These are phyloP conservation scores for Zhuliangozyma parablackwelliae DNA, from an alignment of 1,139 yeast genomes.

Conservation along the genomic window DNA sequence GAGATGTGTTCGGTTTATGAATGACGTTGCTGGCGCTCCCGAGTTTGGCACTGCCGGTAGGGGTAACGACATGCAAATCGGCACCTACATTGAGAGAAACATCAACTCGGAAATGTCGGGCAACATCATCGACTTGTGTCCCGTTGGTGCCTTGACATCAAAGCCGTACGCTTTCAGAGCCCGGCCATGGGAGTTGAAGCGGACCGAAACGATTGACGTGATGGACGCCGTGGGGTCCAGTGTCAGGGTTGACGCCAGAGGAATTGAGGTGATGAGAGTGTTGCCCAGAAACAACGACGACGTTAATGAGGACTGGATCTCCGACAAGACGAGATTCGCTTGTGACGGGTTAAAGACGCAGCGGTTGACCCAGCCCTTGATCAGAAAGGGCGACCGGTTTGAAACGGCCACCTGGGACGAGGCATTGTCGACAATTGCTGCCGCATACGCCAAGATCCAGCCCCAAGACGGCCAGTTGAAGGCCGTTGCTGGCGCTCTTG, in stretches of 20 bases:
- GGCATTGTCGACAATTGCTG: slow-evolving; percentile 68
- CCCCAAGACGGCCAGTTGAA: slow-evolving; percentile 72
- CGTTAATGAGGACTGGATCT: slow-evolving; percentile 88
- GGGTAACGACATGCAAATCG: slow-evolving; percentile 90
- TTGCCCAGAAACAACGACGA: slow-evolving; percentile 85
- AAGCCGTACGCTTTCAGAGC: slow-evolving; percentile 90
- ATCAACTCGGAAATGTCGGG: slow-evolving; percentile 85
- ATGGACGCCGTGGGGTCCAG: slow-evolving; percentile 82
- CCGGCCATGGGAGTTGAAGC: slow-evolving; percentile 91
- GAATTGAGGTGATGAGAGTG: slow-evolving; percentile 84
- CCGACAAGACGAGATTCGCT: slow-evolving; percentile 83
- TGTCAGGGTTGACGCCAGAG: slow-evolving; percentile 82
- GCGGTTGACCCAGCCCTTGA: slow-evolving; percentile 77
- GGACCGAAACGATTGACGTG: slow-evolving; percentile 85
- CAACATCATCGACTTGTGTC: slow-evolving; percentile 84
- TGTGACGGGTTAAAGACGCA: slow-evolving; percentile 85
- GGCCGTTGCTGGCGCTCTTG: slow-evolving; percentile 78
- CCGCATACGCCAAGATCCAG: slow-evolving; percentile 52
- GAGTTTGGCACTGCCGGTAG: slow-evolving; percentile 87
- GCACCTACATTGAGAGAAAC: slow-evolving; percentile 82
- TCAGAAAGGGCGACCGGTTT: slow-evolving; percentile 68
- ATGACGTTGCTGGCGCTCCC: slow-evolving; percentile 91
- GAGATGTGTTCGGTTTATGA: slow-evolving; percentile 84
- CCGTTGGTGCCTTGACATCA: slow-evolving; percentile 88
- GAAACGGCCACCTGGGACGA: slow-evolving; percentile 86